Evolutionary conservation across 2,329 filamentous ascomycete species (phyloP).

Genomic region (Polytolypa hystricis): DNA sequence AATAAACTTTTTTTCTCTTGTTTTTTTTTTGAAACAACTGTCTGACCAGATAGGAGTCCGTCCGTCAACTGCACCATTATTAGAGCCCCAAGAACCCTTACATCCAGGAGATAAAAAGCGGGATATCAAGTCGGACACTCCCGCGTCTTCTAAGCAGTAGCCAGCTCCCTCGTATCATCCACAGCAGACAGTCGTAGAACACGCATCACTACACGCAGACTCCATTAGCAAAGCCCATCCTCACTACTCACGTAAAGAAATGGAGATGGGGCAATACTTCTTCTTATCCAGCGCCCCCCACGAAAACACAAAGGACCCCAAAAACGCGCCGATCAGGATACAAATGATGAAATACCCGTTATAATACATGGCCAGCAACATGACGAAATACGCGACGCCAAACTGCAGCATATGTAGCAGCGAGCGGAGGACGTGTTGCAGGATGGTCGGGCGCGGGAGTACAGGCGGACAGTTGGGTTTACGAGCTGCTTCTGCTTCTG

Average conservation of each 20-base stretch:
- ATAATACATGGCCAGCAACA: slow-evolving; percentile 57
- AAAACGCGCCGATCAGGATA: slow-evolving; percentile 63
- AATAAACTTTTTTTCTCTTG: too few species aligned
- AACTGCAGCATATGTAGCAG: slow-evolving; percentile 61
- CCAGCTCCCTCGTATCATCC: slow-evolving; percentile 10
- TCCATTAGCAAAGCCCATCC: background rate
- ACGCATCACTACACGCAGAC: slow-evolving; percentile 15
- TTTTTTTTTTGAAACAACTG: too few species aligned
- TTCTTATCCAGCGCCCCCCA: slow-evolving; percentile 44
- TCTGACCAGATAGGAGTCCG: too few species aligned
- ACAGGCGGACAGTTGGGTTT: too few species aligned
- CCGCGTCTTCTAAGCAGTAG: too few species aligned
- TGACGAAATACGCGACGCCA: slow-evolving; percentile 65
- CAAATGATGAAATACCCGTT: slow-evolving; percentile 69
- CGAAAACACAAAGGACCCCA: slow-evolving; percentile 62
- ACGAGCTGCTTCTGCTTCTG: background rate
- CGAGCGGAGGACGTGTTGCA: slow-evolving; percentile 57
- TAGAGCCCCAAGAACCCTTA: too few species aligned
- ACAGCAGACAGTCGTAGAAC: slow-evolving; percentile 17
- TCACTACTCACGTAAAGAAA: too few species aligned
- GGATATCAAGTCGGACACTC: too few species aligned
- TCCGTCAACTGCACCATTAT: too few species aligned
- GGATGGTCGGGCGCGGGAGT: slow-evolving; percentile 41
- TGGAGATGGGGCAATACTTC: slow-evolving; percentile 9
- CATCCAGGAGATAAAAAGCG: too few species aligned